A percentile compares a stretch with the other conserved stretches of the same genome.
These are phyloP conservation scores for Vitis vinifera DNA, from an alignment of 164 flowering plant species.

Conservation along the genomic window ASM3070453v1 NC_081817.1:7600001-7600500, in stretches of 20 bases:
- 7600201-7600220: constrained; percentile 87
- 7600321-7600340: constrained; percentile 66
- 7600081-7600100: background rate
- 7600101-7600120: background rate
- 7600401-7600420: constrained; percentile 71
- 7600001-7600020: constrained; percentile 93
- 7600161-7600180: constrained; percentile 95
- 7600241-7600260: background rate
- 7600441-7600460: background rate
- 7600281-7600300: background rate
- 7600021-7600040: constrained; percentile 85
- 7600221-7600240: constrained; percentile 1
- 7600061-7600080: constrained; percentile 1
- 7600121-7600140: constrained; percentile 16
- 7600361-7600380: constrained; percentile 86
- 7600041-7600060: constrained; percentile 59
- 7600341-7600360: constrained; percentile 88
- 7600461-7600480: background rate
- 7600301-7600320: constrained; percentile 60
- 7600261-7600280: background rate
- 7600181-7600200: constrained; percentile 90
- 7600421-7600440: constrained; percentile 4
- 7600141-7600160: constrained; percentile 85
- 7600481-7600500: background rate
- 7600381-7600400: constrained; percentile 91